These are phyloP conservation scores for Galerina sulciceps DNA, from an alignment of 768 basidiomycete species.

Conservation along the genomic window DNA sequence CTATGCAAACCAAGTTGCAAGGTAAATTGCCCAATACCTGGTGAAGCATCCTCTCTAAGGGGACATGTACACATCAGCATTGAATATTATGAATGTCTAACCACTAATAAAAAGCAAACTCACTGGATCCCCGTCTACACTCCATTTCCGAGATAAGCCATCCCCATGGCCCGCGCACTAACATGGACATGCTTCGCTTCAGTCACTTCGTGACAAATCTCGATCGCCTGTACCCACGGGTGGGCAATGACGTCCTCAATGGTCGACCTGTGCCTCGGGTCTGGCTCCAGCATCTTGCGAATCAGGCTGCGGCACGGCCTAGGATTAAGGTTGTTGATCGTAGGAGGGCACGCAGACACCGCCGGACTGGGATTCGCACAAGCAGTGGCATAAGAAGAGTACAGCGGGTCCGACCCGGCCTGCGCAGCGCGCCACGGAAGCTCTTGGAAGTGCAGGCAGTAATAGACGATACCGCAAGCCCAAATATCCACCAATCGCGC, in stretches of 20 bases:
- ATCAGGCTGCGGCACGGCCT: slow-evolving; percentile 82
- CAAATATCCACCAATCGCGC: slow-evolving; percentile 97
- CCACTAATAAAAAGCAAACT: neutral
- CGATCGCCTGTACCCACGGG: slow-evolving; percentile 79
- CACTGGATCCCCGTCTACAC: slow-evolving; percentile 11
- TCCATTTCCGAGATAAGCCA: slow-evolving; percentile 42
- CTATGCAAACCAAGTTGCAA: neutral
- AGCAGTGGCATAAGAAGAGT: slow-evolving; percentile 72
- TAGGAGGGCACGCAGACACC: slow-evolving; percentile 57
- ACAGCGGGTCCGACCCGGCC: slow-evolving; percentile 70
- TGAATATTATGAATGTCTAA: neutral
- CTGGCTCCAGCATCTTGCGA: slow-evolving; percentile 94
- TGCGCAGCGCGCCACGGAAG: slow-evolving; percentile 98
- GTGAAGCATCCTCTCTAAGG: neutral
- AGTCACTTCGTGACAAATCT: slow-evolving; percentile 74
- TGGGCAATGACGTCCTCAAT: slow-evolving; percentile 85
- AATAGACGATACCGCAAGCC: slow-evolving; percentile 97
- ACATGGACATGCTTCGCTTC: slow-evolving; percentile 76
- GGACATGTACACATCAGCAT: neutral
- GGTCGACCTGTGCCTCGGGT: slow-evolving; percentile 73
- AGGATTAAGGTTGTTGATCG: slow-evolving; percentile 89
- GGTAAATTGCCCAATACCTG: neutral
- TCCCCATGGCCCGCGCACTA: slow-evolving; percentile 62
- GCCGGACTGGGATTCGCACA: slow-evolving; percentile 51
- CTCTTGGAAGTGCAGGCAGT: slow-evolving; percentile 98